Percentiles rank a stretch among this genome's conserved stretches.
Evolutionary conservation across 768 basidiomycete species (phyloP).

Genomic region (Termitomyces heimii): DNA sequence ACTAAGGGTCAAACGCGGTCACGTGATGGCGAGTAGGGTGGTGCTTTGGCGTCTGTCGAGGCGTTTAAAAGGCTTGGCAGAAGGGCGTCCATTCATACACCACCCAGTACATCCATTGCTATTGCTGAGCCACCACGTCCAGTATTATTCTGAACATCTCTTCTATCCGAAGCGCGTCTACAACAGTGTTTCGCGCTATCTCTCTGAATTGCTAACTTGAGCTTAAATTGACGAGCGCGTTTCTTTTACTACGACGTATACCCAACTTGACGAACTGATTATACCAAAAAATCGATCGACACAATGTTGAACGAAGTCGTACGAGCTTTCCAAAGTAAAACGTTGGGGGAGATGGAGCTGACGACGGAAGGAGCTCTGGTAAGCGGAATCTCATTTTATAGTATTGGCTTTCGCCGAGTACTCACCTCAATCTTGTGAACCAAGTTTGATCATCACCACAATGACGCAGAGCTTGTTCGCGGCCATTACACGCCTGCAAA

Average conservation of each 20-base stretch:
- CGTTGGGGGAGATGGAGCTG: not conserved
- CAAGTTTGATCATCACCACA: not conserved
- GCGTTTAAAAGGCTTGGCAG: not conserved
- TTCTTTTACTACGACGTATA: not conserved
- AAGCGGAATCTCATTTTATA: not conserved
- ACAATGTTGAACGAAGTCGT: not conserved
- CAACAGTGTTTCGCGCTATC: not conserved
- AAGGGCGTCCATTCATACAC: not conserved
- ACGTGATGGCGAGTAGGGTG: constrained; percentile 1
- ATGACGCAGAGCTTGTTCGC: not conserved
- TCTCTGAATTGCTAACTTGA: not conserved
- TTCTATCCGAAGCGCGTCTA: not conserved
- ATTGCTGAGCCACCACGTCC: not conserved
- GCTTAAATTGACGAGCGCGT: not conserved
- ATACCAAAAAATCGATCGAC: not conserved
- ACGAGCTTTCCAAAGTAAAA: not conserved
- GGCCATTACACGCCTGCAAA: no score
- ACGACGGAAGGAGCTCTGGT: not conserved
- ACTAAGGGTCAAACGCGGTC: constrained; percentile 6
- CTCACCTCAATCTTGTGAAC: not conserved
- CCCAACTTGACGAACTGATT: not conserved
- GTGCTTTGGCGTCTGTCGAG: not conserved
- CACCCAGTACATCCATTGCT: not conserved
- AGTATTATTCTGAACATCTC: not conserved
- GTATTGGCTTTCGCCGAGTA: not conserved